Evolutionary conservation across 768 basidiomycete genomes (phyloP).

Genomic region (Amylocystis lapponica): DNA sequence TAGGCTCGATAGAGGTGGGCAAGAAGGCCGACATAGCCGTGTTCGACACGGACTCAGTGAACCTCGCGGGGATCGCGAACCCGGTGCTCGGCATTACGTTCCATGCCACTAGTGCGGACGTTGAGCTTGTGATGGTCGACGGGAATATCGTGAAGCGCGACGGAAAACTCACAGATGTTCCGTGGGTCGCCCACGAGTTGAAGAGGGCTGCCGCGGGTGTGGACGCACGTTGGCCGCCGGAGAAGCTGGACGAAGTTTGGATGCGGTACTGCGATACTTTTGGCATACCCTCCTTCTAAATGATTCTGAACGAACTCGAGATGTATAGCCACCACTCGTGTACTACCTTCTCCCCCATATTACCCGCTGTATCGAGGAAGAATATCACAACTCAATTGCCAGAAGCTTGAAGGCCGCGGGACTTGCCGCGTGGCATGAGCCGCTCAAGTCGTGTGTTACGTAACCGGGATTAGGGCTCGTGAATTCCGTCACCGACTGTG

Average conservation of each 20-base stretch:
- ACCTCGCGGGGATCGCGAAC: constrained; percentile 21
- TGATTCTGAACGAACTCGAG: no score
- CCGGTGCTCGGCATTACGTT: constrained; percentile 23
- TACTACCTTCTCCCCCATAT: no score
- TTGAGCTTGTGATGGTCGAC: constrained; percentile 25
- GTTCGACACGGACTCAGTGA: constrained; percentile 22
- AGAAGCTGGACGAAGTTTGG: constrained; percentile 19
- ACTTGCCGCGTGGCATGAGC: no score
- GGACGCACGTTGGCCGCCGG: constrained; percentile 13
- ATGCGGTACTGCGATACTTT: constrained; percentile 13
- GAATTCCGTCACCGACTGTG: no score
- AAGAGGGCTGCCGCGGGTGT: constrained; percentile 15
- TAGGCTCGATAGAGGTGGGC: constrained; percentile 26
- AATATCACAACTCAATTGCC: no score
- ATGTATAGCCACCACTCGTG: no score
- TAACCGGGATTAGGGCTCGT: no score
- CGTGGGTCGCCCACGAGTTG: constrained; percentile 24
- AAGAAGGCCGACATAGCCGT: constrained; percentile 26
- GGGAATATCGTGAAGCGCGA: constrained; percentile 25
- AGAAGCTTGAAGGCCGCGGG: no score
- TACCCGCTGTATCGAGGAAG: no score
- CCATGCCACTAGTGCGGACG: constrained; percentile 24
- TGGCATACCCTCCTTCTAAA: no score
- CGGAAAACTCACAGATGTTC: constrained; percentile 18
- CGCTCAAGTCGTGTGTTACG: no score